Conservation (phyloP, 345 rosid species). For the Firmiana major region DNA sequence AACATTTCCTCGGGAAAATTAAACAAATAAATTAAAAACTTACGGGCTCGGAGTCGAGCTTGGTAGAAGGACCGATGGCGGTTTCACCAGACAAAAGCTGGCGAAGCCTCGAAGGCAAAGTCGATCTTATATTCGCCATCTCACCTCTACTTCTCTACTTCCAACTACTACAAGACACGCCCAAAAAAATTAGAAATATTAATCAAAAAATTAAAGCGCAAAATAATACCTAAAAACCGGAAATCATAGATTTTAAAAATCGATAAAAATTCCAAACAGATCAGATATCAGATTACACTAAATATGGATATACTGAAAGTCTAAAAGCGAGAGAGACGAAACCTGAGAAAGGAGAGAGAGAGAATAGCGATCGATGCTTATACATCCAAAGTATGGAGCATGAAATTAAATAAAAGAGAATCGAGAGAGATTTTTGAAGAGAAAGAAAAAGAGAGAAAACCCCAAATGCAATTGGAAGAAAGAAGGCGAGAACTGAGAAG, state of each 20-base stretch:
- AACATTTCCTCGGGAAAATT: neutral
- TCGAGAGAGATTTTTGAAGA: slow-evolving; percentile 1
- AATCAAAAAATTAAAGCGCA: neutral
- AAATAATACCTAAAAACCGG: neutral
- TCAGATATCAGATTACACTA: slow-evolving; percentile 20
- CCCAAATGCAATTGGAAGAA: slow-evolving; percentile 32
- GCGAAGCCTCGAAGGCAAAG: slow-evolving; percentile 84
- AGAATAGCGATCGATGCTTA: slow-evolving; percentile 24
- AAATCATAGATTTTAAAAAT: slow-evolving; percentile 10
- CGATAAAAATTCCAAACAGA: slow-evolving; percentile 19
- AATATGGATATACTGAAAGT: neutral
- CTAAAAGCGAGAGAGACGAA: neutral
- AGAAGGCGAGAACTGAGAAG: too few relatives aligned
- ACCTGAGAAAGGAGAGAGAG: slow-evolving; percentile 33
- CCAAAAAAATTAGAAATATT: neutral
- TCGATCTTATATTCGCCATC: slow-evolving; percentile 83
- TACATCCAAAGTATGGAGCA: slow-evolving; percentile 36
- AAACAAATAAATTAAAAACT: slow-evolving; percentile 24
- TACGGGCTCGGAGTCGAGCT: slow-evolving; percentile 86
- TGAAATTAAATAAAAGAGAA: neutral
- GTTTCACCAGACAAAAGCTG: slow-evolving; percentile 89
- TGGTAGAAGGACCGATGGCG: slow-evolving; percentile 64
- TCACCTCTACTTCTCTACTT: slow-evolving; percentile 39
- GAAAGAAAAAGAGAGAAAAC: slow-evolving; percentile 24
- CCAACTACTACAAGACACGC: slow-evolving; percentile 26